A percentile compares a stretch with the other conserved stretches of the same genome.
Evolutionary conservation across 2,329 filamentous ascomycete genomes (phyloP).

Genomic region (Kalaharituber pfeilii): DNA sequence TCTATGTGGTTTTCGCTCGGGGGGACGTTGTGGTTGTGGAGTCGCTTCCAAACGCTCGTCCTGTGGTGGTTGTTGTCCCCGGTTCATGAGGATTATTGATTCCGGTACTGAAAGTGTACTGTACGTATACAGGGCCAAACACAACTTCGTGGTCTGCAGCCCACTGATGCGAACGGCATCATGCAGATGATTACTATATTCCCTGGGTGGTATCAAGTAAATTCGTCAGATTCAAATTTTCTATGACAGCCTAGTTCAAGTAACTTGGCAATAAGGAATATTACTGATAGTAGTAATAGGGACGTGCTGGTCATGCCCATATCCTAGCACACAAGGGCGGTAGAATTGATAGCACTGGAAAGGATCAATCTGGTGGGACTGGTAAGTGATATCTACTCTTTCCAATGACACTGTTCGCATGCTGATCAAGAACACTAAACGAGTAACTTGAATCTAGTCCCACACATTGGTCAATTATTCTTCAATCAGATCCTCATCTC

Average conservation of each 20-base stretch:
- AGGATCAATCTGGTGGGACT: slow-evolving; percentile 33
- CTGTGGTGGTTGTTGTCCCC: too few relatives aligned
- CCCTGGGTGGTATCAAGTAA: slow-evolving; percentile 29
- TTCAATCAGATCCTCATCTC: slow-evolving; percentile 42
- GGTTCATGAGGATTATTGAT: too few relatives aligned
- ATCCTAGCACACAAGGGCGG: slow-evolving; percentile 32
- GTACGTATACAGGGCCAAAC: slow-evolving; percentile 7
- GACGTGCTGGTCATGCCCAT: slow-evolving; percentile 35
- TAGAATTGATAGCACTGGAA: slow-evolving; percentile 23
- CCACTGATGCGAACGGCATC: slow-evolving; percentile 29
- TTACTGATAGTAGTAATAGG: slow-evolving; percentile 28
- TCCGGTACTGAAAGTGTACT: neutral
- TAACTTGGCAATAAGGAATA: too few relatives aligned
- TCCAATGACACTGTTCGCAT: neutral
- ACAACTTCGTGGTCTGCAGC: slow-evolving; percentile 8
- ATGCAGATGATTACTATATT: slow-evolving; percentile 34
- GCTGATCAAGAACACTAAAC: too few relatives aligned
- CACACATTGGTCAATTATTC: slow-evolving; percentile 48
- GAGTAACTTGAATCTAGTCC: slow-evolving; percentile 25
- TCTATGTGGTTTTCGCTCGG: too few relatives aligned
- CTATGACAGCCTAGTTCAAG: too few relatives aligned
- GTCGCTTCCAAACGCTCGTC: too few relatives aligned
- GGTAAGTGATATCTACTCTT: neutral
- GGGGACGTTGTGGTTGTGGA: too few relatives aligned
- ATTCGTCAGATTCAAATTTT: slow-evolving; percentile 10